Evolutionary conservation across 768 basidiomycete genomes (phyloP).

Genomic region (Austroboletus eburneus): DNA sequence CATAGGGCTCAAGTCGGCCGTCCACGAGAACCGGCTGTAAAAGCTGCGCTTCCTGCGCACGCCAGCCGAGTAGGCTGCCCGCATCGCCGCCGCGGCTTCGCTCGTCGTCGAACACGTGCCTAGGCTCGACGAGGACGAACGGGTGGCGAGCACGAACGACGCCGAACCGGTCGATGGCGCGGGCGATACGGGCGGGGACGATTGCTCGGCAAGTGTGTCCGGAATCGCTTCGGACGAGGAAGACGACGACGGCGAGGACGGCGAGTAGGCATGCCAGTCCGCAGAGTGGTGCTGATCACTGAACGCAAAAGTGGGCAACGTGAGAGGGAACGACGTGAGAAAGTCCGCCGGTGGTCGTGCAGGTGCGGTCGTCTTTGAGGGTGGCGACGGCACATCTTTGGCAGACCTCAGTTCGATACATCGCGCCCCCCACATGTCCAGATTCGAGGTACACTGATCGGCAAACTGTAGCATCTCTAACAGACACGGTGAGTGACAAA

Average conservation of each 20-base stretch:
- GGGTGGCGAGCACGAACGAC: conserved; percentile 24
- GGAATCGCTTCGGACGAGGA: conserved; percentile 27
- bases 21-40: conserved; percentile 28
- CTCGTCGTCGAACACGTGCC: conserved; percentile 15
- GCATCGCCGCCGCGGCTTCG: conserved; percentile 25
- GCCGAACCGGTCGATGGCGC: conserved; percentile 25
- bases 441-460: conserved; percentile 64
- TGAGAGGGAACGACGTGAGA: conserved; percentile 52
- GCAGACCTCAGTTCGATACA: conserved; percentile 35
- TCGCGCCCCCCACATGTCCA: conserved; percentile 62
- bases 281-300: conserved; percentile 17
- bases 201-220: conserved; percentile 19
- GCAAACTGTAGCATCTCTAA: conserved; percentile 68
- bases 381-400: conserved; percentile 5
- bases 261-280: conserved; percentile 27
- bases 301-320: conserved; percentile 44
- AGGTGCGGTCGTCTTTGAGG: conserved; percentile 18
- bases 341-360: conserved; percentile 40
- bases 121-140: conserved; percentile 30
- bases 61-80: conserved; percentile 30
- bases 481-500: conserved; percentile 9
- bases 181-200: conserved; percentile 27
- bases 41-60: conserved; percentile 34
- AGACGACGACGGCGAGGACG: conserved; percentile 29
- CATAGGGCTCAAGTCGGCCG: conserved; percentile 20